These are phyloP conservation scores for Neoconidiobolus thromboides DNA, from an alignment of 371 early-diverging fungal species.

Conservation along the genomic window DNA sequence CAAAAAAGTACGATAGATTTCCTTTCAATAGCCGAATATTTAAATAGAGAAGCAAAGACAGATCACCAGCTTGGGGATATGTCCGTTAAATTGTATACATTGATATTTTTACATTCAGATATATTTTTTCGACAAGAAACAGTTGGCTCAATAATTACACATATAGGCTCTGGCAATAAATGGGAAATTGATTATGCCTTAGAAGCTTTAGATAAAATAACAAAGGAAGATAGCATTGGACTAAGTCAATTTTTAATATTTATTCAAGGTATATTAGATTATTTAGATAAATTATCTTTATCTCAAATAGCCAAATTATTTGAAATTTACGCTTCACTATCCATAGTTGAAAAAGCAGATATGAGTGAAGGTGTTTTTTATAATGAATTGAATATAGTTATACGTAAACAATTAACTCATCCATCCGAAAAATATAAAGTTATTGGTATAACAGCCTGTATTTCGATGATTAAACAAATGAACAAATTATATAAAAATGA, in stretches of 20 bases:
- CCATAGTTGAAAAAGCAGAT: conserved; percentile 19
- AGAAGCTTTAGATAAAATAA: conserved; percentile 30
- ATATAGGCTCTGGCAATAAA: conserved; percentile 53
- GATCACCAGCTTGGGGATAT: conserved; percentile 20
- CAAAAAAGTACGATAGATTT: conserved; percentile 33
- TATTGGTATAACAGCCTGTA: conserved; percentile 53
- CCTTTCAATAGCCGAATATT: conserved; percentile 34
- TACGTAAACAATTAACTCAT: conserved; percentile 64
- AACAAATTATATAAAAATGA: conserved; percentile 18
- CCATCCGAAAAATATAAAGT: conserved; percentile 44
- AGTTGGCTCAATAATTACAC: conserved; percentile 53
- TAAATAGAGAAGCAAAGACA: conserved; percentile 32
- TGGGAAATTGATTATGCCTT: conserved; percentile 47
- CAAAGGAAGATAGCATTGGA: conserved; percentile 20
- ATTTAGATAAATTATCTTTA: conserved; percentile 41
- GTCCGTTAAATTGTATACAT: conserved; percentile 26
- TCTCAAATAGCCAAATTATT: conserved; percentile 48
- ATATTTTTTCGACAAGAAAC: conserved; percentile 56
- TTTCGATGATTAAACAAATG: conserved; percentile 47
- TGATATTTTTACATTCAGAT: conserved; percentile 31
- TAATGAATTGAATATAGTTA: conserved; percentile 50
- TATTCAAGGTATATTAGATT: conserved; percentile 60
- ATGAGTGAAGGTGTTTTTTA: conserved; percentile 17
- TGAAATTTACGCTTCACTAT: conserved; percentile 43
- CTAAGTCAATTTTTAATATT: conserved; percentile 42